Percentiles rank a stretch among this genome's conserved stretches.
Evolutionary conservation across 306 rosid genomes (phyloP).

Genomic region (Quercus alba): DNA sequence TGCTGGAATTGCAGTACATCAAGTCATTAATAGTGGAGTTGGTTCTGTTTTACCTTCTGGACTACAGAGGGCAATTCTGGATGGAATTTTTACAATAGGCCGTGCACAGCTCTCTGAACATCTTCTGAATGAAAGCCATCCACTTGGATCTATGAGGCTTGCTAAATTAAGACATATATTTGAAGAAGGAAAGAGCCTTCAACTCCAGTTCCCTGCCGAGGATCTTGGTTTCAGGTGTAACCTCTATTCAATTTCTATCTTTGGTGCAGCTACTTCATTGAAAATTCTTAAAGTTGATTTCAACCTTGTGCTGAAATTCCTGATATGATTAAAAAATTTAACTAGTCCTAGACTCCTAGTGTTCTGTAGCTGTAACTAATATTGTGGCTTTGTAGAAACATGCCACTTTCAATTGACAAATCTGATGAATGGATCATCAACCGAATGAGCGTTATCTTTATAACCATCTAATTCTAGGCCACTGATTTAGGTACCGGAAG

Average conservation of each 20-base stretch:
- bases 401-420: too few relatives aligned
- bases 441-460: constrained; percentile 14
- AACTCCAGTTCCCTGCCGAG: constrained; percentile 97
- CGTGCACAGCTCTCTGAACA: constrained; percentile 75
- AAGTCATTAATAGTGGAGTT: constrained; percentile 45
- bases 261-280: neutral
- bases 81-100: constrained; percentile 79
- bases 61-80: constrained; percentile 70
- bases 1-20: constrained; percentile 64
- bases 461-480: constrained; percentile 32
- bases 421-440: constrained; percentile 18
- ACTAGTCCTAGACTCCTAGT: constrained; percentile 16
- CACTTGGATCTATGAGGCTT: constrained; percentile 76
- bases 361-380: constrained; percentile 1
- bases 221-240: constrained; percentile 91
- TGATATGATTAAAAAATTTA: constrained; percentile 1
- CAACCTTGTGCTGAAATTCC: neutral
- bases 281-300: constrained; percentile 10
- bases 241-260: constrained; percentile 18
- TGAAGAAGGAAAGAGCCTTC: constrained; percentile 96
- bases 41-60: constrained; percentile 74
- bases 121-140: constrained; percentile 70
- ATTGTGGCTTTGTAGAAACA: neutral
- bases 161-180: constrained; percentile 70
- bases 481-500: constrained; percentile 55